phyloP scores from a whole-genome alignment of 306 rosid genomes.

The Acacia melanoxylon region DNA sequence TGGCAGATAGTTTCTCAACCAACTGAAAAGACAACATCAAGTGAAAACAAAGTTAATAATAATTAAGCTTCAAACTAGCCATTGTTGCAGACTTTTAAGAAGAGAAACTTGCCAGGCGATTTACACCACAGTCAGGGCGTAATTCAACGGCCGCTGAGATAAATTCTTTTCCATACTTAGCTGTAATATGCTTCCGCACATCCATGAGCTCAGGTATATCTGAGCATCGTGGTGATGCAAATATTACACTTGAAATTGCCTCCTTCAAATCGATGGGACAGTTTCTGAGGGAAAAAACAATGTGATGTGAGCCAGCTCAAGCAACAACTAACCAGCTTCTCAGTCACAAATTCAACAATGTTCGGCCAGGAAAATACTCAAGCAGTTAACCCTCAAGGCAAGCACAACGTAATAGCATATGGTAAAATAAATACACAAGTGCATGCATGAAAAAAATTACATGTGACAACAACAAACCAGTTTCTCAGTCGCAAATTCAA shows the following conservation, averaged over 20 bases:
- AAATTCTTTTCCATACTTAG: conserved; percentile 92
- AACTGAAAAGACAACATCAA: conserved; percentile 54
- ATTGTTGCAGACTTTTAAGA: conserved; percentile 18
- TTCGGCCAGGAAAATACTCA: neutral
- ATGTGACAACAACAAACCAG: conserved; percentile 18
- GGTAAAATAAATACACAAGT: too few species aligned
- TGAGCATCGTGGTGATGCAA: conserved; percentile 90
- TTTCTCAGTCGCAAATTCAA: conserved; percentile 18
- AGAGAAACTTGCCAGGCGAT: conserved; percentile 74
- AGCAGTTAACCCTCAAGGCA: neutral
- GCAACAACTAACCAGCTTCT: conserved; percentile 14
- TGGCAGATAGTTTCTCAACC: conserved; percentile 89
- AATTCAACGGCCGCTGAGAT: conserved; percentile 71
- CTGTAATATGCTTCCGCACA: conserved; percentile 66
- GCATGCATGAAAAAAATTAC: too few species aligned
- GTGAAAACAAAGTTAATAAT: conserved; percentile 15
- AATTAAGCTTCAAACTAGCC: conserved; percentile 22
- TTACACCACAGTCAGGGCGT: conserved; percentile 96
- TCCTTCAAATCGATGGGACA: conserved; percentile 96
- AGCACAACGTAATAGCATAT: too few species aligned
- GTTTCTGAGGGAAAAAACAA: conserved; percentile 45
- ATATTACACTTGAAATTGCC: conserved; percentile 83
- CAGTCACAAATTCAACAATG: conserved; percentile 14
- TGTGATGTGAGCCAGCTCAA: conserved; percentile 5
- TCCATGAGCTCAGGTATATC: conserved; percentile 88